Percentiles rank a stretch among this genome's conserved stretches.
Evolutionary conservation across 1,284 basidiomycete genomes (phyloP).

Genomic region (Pascua sp.): DNA sequence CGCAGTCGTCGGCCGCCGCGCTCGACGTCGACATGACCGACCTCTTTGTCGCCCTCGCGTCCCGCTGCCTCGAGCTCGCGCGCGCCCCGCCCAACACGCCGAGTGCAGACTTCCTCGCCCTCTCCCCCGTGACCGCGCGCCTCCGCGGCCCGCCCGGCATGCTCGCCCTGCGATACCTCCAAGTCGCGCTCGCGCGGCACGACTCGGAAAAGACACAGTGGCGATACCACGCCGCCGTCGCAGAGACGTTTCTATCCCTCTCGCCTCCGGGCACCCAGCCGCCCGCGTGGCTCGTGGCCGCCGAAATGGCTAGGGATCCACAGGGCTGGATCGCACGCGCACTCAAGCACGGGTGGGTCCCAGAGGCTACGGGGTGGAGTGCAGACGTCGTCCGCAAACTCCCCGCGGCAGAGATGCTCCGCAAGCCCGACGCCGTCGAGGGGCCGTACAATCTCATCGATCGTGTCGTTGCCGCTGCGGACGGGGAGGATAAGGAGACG

Average conservation of each 20-base stretch:
- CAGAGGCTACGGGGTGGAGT: constrained; percentile 70
- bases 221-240: constrained; percentile 67
- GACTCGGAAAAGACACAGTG: constrained; percentile 70
- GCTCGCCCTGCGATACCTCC: constrained; percentile 83
- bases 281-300: constrained; percentile 76
- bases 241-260: constrained; percentile 70
- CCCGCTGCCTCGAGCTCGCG: constrained; percentile 72
- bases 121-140: constrained; percentile 67
- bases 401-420: constrained; percentile 59
- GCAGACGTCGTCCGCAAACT: constrained; percentile 65
- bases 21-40: constrained; percentile 82
- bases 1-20: constrained; percentile 70
- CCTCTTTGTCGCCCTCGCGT: constrained; percentile 73
- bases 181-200: constrained; percentile 70
- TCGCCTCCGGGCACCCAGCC: constrained; percentile 56
- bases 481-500: constrained; percentile 52
- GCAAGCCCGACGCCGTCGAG: constrained; percentile 62
- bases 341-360: constrained; percentile 72
- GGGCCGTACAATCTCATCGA: constrained; percentile 83
- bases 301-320: constrained; percentile 36
- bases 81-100: constrained; percentile 33
- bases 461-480: constrained; percentile 69
- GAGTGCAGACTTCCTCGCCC: constrained; percentile 68
- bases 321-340: constrained; percentile 34
- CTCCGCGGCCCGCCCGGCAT: constrained; percentile 78